Evolutionary conservation across 495 filamentous ascomycete species (phyloP).

Genomic region (Penicillium herquei): DNA sequence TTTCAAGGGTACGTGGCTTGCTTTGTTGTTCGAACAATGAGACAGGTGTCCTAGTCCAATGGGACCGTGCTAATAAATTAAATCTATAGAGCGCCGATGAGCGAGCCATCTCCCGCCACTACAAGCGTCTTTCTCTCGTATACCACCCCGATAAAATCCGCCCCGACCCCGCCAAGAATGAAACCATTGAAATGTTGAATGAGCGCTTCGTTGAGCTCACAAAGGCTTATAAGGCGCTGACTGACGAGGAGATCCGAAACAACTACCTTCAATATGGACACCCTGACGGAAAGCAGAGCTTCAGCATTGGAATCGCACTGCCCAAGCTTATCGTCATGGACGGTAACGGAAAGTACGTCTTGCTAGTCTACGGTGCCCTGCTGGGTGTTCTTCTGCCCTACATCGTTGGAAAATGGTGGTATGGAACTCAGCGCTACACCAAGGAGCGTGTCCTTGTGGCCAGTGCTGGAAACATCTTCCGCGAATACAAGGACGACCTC

Average conservation of each 20-base stretch:
- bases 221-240: slow-evolving; percentile 96
- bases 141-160: slow-evolving; percentile 91
- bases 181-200: slow-evolving; percentile 83
- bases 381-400: slow-evolving; percentile 91
- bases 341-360: slow-evolving; percentile 91
- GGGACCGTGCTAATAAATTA: background rate
- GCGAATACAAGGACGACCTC: slow-evolving; percentile 81
- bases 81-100: slow-evolving; percentile 68
- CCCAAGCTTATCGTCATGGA: slow-evolving; percentile 91
- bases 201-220: slow-evolving; percentile 88
- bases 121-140: slow-evolving; percentile 79
- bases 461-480: slow-evolving; percentile 90
- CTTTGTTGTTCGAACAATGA: background rate
- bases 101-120: slow-evolving; percentile 85
- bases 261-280: slow-evolving; percentile 96
- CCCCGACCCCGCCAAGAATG: slow-evolving; percentile 79
- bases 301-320: slow-evolving; percentile 95
- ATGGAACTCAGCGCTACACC: slow-evolving; percentile 86
- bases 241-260: slow-evolving; percentile 93
- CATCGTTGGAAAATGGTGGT: slow-evolving; percentile 97
- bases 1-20: slow-evolving; percentile 64
- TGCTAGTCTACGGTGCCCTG: slow-evolving; percentile 81
- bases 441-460: slow-evolving; percentile 89
- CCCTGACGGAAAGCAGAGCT: slow-evolving; percentile 96
- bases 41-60: background rate